These are phyloP conservation scores for Sabuloglossum arenarium DNA, from an alignment of 495 filamentous ascomycete genomes.

Conservation along the genomic window DNA sequence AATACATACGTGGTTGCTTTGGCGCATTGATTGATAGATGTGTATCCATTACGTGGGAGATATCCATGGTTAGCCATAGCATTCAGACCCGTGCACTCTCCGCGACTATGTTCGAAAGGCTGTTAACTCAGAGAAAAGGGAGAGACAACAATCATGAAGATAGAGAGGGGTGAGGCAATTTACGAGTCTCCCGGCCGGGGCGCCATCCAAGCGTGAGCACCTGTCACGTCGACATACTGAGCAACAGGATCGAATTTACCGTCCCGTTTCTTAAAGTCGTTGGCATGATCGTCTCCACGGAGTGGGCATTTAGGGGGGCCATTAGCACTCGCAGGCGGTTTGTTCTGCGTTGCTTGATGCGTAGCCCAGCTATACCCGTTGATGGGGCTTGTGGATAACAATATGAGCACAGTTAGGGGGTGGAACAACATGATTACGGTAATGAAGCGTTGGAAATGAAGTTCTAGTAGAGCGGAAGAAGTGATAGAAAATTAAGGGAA, in stretches of 20 bases:
- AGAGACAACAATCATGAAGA: too few relatives aligned
- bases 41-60: conserved; percentile 29
- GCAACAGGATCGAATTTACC: not conserved
- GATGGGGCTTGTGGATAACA: too few relatives aligned
- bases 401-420: too few relatives aligned
- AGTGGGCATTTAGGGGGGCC: too few relatives aligned
- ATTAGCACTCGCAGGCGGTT: too few relatives aligned
- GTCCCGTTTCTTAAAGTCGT: not conserved
- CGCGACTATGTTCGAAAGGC: conserved; percentile 6
- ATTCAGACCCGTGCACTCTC: conserved; percentile 33
- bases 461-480: too few relatives aligned
- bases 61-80: conserved; percentile 36
- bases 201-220: not conserved
- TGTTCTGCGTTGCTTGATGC: too few relatives aligned
- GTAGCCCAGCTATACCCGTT: too few relatives aligned
- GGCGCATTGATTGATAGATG: conserved; percentile 17
- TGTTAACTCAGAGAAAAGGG: too few relatives aligned
- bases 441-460: too few relatives aligned
- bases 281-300: not conserved
- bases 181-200: not conserved
- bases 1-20: conserved; percentile 10
- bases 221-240: not conserved
- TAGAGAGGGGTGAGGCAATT: not conserved
- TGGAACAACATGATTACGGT: too few relatives aligned
- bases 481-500: too few relatives aligned